Base-by-base conservation (phyloP, 1,284 basidiomycete species). In the Chondrostereum purpureum region DNA sequence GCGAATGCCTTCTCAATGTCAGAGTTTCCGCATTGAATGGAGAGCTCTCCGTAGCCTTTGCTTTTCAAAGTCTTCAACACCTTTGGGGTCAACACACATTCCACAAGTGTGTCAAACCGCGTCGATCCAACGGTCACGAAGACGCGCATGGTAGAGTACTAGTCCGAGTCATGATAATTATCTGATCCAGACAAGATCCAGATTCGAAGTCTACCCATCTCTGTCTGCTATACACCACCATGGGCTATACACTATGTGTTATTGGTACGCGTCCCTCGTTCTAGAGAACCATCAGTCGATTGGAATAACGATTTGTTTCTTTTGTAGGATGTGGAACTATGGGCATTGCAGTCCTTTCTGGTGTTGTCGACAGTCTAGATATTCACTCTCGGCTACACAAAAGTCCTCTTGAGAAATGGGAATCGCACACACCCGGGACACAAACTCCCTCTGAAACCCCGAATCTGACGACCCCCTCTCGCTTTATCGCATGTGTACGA, bases 301-400 rank as follows among this genome's bases (percentile, higher is more conserved):
- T 17, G 24, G 17, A 44, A 31, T 44, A 39, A 45, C 31, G 45
- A 42, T 34, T 45, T 46, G 50, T 49, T 39, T n/a, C n/a, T 49
- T 27, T 21, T 45, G 24, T 49, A 91, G 93, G 93, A 75, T 99
- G 96, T 67, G 96, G 96, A 47, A 99, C 96, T 5, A 99, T 99
- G 96, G 96, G 96, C 47, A 71, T 98, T 53, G 93, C 96, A 49
- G 80, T 99, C 61, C 79, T 96, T 39, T 96, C 94, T 21, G 96
- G 92, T 44, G 83, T 95, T 34, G 68, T 94, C 40, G 78, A 83
- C 50, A 84, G 85, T 60, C 74, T 90, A 39, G 72, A 83, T 50
- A 63, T 72, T 5, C 70, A 69, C 54, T 56, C 70, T 47, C 61
- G 55, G 44, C 63, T 60, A 14, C 55, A 54, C 16, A 49, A 51